Conservation (phyloP, 495 filamentous ascomycete species). For the Trichoderma reesei region DNA sequence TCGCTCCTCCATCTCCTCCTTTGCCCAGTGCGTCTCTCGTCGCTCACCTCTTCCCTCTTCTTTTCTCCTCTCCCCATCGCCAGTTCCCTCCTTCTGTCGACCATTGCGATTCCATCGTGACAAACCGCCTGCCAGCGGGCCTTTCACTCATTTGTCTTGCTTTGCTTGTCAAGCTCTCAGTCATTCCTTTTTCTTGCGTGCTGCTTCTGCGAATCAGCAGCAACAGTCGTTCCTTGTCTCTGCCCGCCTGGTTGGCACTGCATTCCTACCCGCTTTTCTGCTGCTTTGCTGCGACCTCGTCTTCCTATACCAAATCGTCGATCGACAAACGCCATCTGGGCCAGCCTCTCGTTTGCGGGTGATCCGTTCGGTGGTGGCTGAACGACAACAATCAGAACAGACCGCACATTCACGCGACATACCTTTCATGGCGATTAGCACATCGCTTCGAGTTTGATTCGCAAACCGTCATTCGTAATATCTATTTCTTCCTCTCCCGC, state of each 20-base stretch:
- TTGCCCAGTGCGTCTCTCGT: neutral
- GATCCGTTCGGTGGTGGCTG: neutral
- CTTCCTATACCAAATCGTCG: neutral
- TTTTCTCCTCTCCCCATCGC: conserved; percentile 24
- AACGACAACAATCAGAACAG: neutral
- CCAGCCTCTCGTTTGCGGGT: neutral
- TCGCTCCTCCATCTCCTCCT: neutral
- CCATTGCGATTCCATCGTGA: conserved; percentile 19
- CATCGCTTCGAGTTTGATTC: neutral
- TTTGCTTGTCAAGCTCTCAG: conserved; percentile 20
- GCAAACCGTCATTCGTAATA: neutral
- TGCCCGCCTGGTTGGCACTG: conserved; percentile 5
- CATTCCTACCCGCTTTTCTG: conserved; percentile 7
- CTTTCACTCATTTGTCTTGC: conserved; percentile 33
- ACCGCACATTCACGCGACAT: neutral
- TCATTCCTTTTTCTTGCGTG: conserved; percentile 22
- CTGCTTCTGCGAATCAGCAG: conserved; percentile 7
- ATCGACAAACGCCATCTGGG: neutral
- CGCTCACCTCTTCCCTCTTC: conserved; percentile 16
- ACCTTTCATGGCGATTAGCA: neutral
- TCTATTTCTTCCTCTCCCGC: neutral
- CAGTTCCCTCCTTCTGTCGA: conserved; percentile 27
- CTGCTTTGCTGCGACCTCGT: neutral
- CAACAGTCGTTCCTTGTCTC: neutral
- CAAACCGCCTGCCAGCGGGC: conserved; percentile 36